Percentiles rank a stretch among this genome's conserved stretches.
phyloP scores from a whole-genome alignment of 805 yeast species.

The Sungouiozyma ichnusensis region DNA sequence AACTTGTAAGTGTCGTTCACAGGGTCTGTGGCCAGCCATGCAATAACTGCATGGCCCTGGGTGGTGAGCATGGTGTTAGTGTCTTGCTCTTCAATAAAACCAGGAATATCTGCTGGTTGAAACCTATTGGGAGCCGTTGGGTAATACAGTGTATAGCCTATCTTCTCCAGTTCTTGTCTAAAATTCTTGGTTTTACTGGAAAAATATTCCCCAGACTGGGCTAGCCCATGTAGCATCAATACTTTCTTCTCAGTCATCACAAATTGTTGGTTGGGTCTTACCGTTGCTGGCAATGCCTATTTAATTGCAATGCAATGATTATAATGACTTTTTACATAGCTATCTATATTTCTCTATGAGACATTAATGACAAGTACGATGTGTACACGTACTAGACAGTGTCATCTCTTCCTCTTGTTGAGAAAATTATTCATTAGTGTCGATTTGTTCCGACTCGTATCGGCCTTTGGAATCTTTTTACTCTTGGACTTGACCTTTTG shows the following conservation, averaged over 20 bases:
- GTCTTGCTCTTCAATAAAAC: constrained; percentile 30
- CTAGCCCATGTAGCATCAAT: constrained; percentile 81
- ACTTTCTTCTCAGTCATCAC: constrained; percentile 33
- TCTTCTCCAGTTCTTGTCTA: constrained; percentile 49
- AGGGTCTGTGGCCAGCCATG: constrained; percentile 59
- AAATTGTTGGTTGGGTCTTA: not conserved
- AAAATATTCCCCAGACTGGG: constrained; percentile 73
- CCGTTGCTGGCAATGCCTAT: too few relatives aligned
- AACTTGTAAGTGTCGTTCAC: constrained; percentile 28
- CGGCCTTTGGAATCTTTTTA: not conserved
- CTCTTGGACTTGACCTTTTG: not conserved
- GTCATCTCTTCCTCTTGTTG: not conserved
- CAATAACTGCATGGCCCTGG: constrained; percentile 25
- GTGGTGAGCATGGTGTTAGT: constrained; percentile 9
- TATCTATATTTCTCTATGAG: too few relatives aligned
- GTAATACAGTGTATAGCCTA: constrained; percentile 59
- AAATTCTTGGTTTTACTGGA: constrained; percentile 79
- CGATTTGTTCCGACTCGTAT: not conserved
- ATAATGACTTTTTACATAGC: too few relatives aligned
- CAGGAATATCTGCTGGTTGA: constrained; percentile 53
- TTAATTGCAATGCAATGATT: too few relatives aligned
- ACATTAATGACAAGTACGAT: too few relatives aligned
- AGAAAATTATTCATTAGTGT: not conserved
- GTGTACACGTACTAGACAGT: too few relatives aligned
- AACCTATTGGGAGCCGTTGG: constrained; percentile 66